These are phyloP conservation scores for Asterionellopsis glacialis DNA, from an alignment of 108 stramenopile genomes.

Conservation along the genomic window DNA sequence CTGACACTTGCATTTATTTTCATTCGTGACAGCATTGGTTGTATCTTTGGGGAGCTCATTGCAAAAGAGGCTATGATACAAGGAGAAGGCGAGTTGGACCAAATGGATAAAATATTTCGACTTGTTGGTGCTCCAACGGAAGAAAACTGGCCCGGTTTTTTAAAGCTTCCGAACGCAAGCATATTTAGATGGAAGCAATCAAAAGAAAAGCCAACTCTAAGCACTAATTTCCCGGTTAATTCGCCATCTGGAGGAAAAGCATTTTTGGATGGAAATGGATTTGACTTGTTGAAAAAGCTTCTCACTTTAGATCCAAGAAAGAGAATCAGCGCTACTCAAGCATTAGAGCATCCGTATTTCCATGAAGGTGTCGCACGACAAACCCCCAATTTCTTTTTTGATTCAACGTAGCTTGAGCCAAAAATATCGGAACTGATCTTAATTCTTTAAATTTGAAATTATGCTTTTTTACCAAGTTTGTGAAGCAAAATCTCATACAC, in stretches of 20 bases:
- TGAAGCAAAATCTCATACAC: too few relatives aligned
- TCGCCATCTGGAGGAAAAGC: constrained; percentile 61
- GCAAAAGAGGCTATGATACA: constrained; percentile 87
- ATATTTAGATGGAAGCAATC: constrained; percentile 78
- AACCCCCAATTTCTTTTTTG: constrained; percentile 33
- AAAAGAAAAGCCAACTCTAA: constrained; percentile 29
- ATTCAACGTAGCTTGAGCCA: constrained; percentile 1
- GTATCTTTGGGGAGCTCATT: constrained; percentile 96
- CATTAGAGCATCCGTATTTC: constrained; percentile 61
- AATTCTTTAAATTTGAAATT: too few relatives aligned
- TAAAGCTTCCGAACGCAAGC: constrained; percentile 54
- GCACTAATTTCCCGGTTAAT: constrained; percentile 58
- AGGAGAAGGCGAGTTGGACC: constrained; percentile 93
- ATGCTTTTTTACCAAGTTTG: too few relatives aligned
- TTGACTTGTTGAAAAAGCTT: constrained; percentile 77
- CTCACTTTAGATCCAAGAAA: constrained; percentile 84
- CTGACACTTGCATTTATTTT: too few relatives aligned
- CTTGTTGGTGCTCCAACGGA: constrained; percentile 85
- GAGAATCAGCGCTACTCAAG: constrained; percentile 87
- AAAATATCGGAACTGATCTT: too few relatives aligned
- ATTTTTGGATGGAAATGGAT: constrained; percentile 79
- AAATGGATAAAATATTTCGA: constrained; percentile 92
- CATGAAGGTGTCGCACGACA: constrained; percentile 28
- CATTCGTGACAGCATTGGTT: constrained; percentile 59
- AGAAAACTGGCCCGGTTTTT: constrained; percentile 75